phyloP scores from a whole-genome alignment of 2,329 filamentous ascomycete species.

The Ophiostoma himal-ulmi region DNA sequence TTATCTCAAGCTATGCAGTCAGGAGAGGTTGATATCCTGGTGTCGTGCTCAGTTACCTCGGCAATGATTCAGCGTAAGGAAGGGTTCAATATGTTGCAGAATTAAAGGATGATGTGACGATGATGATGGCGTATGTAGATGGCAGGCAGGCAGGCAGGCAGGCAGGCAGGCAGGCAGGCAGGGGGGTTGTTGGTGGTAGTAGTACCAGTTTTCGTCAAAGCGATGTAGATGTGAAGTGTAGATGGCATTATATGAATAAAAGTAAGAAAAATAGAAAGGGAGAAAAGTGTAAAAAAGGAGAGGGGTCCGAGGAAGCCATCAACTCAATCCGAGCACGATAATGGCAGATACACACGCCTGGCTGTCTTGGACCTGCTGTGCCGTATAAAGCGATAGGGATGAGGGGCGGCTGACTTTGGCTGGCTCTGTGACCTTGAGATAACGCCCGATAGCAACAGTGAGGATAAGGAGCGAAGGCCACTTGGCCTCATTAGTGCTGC shows the following conservation, averaged over 20 bases:
- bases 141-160: neutral
- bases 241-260: neutral
- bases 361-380: neutral
- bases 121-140: neutral
- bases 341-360: neutral
- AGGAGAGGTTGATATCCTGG: neutral
- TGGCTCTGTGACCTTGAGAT: slow-evolving; percentile 5
- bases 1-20: neutral
- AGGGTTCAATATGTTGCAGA: neutral
- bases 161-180: no score
- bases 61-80: neutral
- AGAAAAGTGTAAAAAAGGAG: slow-evolving; percentile 11
- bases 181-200: neutral
- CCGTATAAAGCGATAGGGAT: neutral
- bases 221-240: neutral
- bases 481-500: slow-evolving; percentile 9
- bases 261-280: neutral
- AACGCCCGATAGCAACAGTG: slow-evolving; percentile 4
- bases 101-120: neutral
- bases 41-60: neutral
- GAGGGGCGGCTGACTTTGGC: slow-evolving; percentile 8
- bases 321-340: neutral
- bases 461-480: slow-evolving; percentile 10
- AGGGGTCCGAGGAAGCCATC: neutral
- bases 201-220: neutral